These are phyloP conservation scores for Kuraishia hungarica DNA, from an alignment of 805 yeast genomes.

Conservation along the genomic window DNA sequence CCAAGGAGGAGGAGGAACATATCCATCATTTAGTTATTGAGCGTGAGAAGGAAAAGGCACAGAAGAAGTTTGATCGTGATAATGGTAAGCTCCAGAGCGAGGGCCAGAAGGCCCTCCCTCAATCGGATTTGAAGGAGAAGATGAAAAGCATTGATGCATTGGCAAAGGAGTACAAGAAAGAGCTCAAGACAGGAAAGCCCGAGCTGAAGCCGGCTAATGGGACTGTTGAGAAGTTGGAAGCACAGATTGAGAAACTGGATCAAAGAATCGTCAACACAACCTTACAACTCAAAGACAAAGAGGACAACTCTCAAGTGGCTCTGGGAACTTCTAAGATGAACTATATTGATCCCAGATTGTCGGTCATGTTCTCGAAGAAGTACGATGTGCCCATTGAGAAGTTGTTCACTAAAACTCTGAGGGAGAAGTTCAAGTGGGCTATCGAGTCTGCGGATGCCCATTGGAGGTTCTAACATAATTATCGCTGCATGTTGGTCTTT, in stretches of 20 bases:
- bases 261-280: constrained; percentile 60
- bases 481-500: too few species aligned
- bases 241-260: constrained; percentile 65
- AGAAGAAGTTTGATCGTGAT: constrained; percentile 64
- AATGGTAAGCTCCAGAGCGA: constrained; percentile 64
- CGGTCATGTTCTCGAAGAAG: constrained; percentile 83
- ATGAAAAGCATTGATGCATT: constrained; percentile 45
- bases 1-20: constrained; percentile 51
- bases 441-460: constrained; percentile 81
- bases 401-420: constrained; percentile 78
- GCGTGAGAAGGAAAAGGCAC: constrained; percentile 55
- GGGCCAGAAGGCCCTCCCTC: constrained; percentile 41
- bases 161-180: constrained; percentile 42
- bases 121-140: constrained; percentile 50
- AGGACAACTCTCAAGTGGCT: constrained; percentile 90
- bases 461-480: constrained; percentile 54
- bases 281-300: constrained; percentile 81
- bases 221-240: constrained; percentile 60
- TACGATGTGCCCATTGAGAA: constrained; percentile 87
- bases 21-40: constrained; percentile 55
- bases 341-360: constrained; percentile 89
- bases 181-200: constrained; percentile 49
- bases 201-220: constrained; percentile 40
- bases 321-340: constrained; percentile 89
- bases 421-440: constrained; percentile 96